Percentiles rank a stretch among this genome's conserved stretches.
phyloP scores from a whole-genome alignment of 768 basidiomycete species.

The Wakefieldia striispora region DNA sequence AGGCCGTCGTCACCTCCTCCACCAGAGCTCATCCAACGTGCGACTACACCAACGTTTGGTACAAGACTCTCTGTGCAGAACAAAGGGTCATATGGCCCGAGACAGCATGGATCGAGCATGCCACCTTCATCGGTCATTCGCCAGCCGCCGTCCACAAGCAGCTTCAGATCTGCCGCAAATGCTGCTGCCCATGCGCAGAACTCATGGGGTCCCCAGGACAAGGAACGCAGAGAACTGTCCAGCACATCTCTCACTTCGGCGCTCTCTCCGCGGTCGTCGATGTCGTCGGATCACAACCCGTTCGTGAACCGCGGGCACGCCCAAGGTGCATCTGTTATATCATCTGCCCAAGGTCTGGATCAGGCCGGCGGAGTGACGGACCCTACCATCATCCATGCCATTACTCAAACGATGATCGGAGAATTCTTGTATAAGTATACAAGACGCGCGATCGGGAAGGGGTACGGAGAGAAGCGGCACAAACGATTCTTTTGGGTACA shows the following conservation, averaged over 20 bases:
- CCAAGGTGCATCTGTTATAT: slow-evolving; percentile 35
- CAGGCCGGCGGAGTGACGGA: slow-evolving; percentile 61
- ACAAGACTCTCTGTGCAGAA: slow-evolving; percentile 57
- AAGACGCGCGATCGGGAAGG: slow-evolving; percentile 82
- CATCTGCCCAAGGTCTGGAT: slow-evolving; percentile 40
- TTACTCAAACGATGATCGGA: slow-evolving; percentile 99
- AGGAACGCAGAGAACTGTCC: slow-evolving; percentile 58
- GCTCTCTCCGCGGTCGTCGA: slow-evolving; percentile 74
- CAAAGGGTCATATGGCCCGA: slow-evolving; percentile 43
- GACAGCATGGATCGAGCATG: slow-evolving; percentile 74
- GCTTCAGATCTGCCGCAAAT: slow-evolving; percentile 75
- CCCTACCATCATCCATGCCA: slow-evolving; percentile 88
- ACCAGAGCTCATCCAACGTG: slow-evolving; percentile 86
- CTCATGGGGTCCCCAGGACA: slow-evolving; percentile 49
- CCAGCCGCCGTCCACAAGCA: slow-evolving; percentile 74
- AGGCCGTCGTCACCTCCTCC: slow-evolving; percentile 93
- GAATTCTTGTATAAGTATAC: slow-evolving; percentile 99
- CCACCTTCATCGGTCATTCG: slow-evolving; percentile 68
- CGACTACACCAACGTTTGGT: slow-evolving; percentile 82
- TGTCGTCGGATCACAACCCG: slow-evolving; percentile 72
- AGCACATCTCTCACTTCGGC: slow-evolving; percentile 70
- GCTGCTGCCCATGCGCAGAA: slow-evolving; percentile 52
- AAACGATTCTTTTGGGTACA: slow-evolving; percentile 99
- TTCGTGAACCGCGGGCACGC: slow-evolving; percentile 41
- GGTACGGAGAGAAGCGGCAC: slow-evolving; percentile 86